Evolutionary conservation across 345 rosid genomes (phyloP).

Genomic region (Toxicodendron radicans): DNA sequence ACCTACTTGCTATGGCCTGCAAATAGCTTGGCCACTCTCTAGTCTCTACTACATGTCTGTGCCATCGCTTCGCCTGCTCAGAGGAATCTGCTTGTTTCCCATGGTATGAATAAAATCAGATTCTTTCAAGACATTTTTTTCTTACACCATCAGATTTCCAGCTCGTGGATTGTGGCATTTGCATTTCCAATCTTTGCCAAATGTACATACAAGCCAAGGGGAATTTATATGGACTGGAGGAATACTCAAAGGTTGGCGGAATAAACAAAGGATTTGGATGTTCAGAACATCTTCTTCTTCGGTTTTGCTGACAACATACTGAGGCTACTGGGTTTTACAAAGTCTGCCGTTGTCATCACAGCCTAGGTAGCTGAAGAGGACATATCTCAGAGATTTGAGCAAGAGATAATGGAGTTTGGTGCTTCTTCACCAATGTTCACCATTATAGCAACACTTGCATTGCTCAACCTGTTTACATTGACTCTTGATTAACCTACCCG

Average conservation of each 20-base stretch:
- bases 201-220: slow-evolving; percentile 23
- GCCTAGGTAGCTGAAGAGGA: slow-evolving; percentile 38
- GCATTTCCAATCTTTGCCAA: slow-evolving; percentile 28
- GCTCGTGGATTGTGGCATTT: slow-evolving; percentile 40
- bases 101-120: slow-evolving; percentile 11
- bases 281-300: slow-evolving; percentile 45
- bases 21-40: slow-evolving; percentile 29
- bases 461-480: slow-evolving; percentile 43
- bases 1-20: slow-evolving; percentile 32
- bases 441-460: slow-evolving; percentile 39
- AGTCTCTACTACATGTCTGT: slow-evolving; percentile 34
- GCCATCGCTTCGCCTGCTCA: slow-evolving; percentile 43
- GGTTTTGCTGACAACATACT: slow-evolving; percentile 34
- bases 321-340: slow-evolving; percentile 31
- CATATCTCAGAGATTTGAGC: slow-evolving; percentile 30
- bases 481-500: slow-evolving; percentile 7
- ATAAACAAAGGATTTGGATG: slow-evolving; percentile 46
- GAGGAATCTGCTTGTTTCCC: slow-evolving; percentile 43
- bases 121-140: not conserved
- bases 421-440: too few species aligned
- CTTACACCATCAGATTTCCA: slow-evolving; percentile 27
- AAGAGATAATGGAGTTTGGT: too few species aligned
- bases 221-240: slow-evolving; percentile 31
- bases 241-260: slow-evolving; percentile 45
- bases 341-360: slow-evolving; percentile 38